Base-by-base conservation (phyloP, 148 eudicot genomes). In the Suaeda aralocaspica region DNA sequence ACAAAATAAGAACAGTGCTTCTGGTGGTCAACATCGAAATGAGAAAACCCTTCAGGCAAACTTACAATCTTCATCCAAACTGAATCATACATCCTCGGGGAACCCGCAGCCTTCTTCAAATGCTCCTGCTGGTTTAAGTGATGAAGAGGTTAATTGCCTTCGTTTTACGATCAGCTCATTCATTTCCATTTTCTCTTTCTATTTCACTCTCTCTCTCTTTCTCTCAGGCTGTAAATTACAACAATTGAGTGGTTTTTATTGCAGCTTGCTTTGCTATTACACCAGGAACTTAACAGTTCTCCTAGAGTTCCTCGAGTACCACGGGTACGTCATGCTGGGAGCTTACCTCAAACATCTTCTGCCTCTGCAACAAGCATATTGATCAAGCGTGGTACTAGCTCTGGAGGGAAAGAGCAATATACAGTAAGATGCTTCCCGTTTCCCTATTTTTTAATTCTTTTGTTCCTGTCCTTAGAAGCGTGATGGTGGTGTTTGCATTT, bases 201-300 rank as follows among this genome's bases (percentile, higher is more conserved):
- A 36, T 36, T 36, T 46, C 69, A 73, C 50, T 15, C 21, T 21
- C 8, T 44, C 18, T 33, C 24, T 21, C 18, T 41, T 52, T 53
- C 24, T 4, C 24, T 9, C 9, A 28, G 46, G 63, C 50, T 31
- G 15, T 69, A 24, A 3, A 25, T 62, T 72, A 59, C 49, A 48
- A 73, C 2, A 41, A 18, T 15, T 1, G 21, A 46, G 31, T 46
- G 59, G 34, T 52, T 46, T 79, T 46, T 46, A 26, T 44, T 81
- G 82, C 85, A 94, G 99, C 92, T 89, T 86, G 99, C 99, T 77
- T 83, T 91, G 78, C 83, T 91, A 66, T 76, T 94, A 72, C 99
- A 94, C 76, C 96, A 91, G 79, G 91, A 94, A 80, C 93, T 94
- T 14, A 94, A 94, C 80, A 94, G 99, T 80, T 94, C 99, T 76